Conservation (phyloP, 1,284 basidiomycete genomes). For the Gomphus bonarii region DNA sequence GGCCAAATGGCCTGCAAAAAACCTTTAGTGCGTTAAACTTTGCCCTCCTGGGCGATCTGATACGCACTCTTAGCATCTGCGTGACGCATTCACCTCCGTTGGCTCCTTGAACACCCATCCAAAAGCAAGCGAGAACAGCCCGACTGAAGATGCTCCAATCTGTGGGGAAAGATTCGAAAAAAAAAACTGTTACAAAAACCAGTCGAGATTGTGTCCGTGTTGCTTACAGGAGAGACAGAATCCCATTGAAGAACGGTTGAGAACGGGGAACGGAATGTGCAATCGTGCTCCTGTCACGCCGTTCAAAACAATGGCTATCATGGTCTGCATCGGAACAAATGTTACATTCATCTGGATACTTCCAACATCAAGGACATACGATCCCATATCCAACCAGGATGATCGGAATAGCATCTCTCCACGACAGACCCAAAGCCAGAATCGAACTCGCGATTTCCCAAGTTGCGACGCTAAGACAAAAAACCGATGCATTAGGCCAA, state of each 20-base stretch:
- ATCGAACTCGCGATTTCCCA: conserved; percentile 49
- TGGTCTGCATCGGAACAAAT: not conserved
- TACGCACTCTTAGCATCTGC: conserved; percentile 26
- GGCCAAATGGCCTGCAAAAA: conserved; percentile 67
- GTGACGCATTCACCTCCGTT: conserved; percentile 56
- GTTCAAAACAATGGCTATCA: conserved; percentile 50
- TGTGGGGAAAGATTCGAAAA: not conserved
- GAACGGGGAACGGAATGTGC: conserved; percentile 59
- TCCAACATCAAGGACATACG: conserved; percentile 23
- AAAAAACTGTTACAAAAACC: no score
- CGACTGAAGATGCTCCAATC: conserved; percentile 67
- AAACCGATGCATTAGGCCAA: conserved; percentile 24
- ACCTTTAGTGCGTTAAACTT: not conserved
- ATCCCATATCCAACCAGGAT: conserved; percentile 53
- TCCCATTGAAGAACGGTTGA: conserved; percentile 69
- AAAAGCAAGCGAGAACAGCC: conserved; percentile 66
- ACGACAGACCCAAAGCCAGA: conserved; percentile 56
- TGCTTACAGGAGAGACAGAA: conserved; percentile 58
- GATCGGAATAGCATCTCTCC: conserved; percentile 50
- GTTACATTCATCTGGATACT: not conserved
- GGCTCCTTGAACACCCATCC: conserved; percentile 50
- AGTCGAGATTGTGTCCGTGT: no score
- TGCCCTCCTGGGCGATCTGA: not conserved
- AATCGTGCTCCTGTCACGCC: conserved; percentile 65
- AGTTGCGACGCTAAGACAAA: conserved; percentile 18